Base-by-base conservation (phyloP, 331 rosid genomes). In the Rhamnella rubrinervis region DNA sequence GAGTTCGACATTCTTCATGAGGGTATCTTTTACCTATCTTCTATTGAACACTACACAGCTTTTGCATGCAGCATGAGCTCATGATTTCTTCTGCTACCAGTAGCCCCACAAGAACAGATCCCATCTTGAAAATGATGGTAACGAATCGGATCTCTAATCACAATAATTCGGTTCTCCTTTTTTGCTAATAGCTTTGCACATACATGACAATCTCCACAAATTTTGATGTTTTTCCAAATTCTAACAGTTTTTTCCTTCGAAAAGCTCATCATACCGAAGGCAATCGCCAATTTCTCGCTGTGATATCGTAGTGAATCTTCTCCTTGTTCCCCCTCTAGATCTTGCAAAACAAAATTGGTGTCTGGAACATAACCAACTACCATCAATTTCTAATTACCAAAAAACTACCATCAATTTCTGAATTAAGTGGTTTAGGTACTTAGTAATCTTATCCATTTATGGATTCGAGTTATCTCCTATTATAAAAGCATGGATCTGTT, bases 111-210 rank as follows among this genome's bases (percentile, higher is more conserved):
- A 14, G 96, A 93, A 84, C 98, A 93, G 31, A 62, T 70, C 25
- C 93, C 96, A 67, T 82, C 83, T 77, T 21, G 88, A 80, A 93
- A 88, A 79, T 90, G 98, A 82, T 93, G 98, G 79, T 90, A 93
- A 7, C 98, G 83, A 40, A 93, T 78, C 23, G 98, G 96, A 61
- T 93, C 98, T 79, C 98, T 79, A 51, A 93, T 82, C 73, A 90
- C 96, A 61, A 93, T 86, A 25, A 37, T 75, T 19, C 96, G 73
- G 63, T 82, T 69, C 77, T 88, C 97, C 71, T 80, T 66, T 68
- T 86, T 83, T 6, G 96, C 63, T 12, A 83, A 61, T 50, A 88
- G 86, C 68, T 90, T 92, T 60, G 96, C 90, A 62, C 90, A 92
- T 44, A 82, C 65, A 76, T 92, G 98, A 65, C 96, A 92, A 79